Conservation (phyloP, 306 rosid species). For the Rubus parviflorus region DNA sequence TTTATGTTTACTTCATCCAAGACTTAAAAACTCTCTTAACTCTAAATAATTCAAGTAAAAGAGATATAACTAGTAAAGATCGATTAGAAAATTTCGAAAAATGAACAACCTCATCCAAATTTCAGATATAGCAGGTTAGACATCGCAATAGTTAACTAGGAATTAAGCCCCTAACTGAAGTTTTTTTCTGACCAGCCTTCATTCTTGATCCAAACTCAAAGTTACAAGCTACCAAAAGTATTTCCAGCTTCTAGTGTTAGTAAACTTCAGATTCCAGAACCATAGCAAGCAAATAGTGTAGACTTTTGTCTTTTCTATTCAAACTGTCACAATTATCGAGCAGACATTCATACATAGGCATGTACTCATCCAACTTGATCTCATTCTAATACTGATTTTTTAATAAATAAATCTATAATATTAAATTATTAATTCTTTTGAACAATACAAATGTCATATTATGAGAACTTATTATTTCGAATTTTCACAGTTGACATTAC, state of each 20-base stretch:
- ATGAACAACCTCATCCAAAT: not conserved
- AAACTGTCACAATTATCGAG: not conserved
- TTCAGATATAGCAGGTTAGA: not conserved
- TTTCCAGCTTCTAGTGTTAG: not conserved
- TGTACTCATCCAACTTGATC: not conserved
- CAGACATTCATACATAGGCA: not conserved
- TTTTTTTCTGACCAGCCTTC: not conserved
- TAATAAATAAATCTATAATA: not conserved
- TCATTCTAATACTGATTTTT: not conserved
- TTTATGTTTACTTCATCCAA: not conserved
- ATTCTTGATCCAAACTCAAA: constrained; percentile 1
- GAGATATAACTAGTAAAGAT: not conserved
- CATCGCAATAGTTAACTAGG: not conserved
- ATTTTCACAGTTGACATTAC: not conserved
- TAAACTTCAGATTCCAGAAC: not conserved
- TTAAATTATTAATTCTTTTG: not conserved
- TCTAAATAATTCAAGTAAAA: not conserved
- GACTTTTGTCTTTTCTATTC: not conserved
- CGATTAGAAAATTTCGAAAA: not conserved
- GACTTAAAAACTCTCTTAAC: not conserved
- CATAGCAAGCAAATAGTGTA: not conserved
- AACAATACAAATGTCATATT: not conserved
- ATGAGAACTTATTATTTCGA: not conserved
- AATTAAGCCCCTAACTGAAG: not conserved
- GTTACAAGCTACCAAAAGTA: not conserved